A percentile compares a stretch with the other conserved stretches of the same genome.
Conservation (phyloP, 2,329 filamentous ascomycete species). For the Zasmidium angulare region DNA sequence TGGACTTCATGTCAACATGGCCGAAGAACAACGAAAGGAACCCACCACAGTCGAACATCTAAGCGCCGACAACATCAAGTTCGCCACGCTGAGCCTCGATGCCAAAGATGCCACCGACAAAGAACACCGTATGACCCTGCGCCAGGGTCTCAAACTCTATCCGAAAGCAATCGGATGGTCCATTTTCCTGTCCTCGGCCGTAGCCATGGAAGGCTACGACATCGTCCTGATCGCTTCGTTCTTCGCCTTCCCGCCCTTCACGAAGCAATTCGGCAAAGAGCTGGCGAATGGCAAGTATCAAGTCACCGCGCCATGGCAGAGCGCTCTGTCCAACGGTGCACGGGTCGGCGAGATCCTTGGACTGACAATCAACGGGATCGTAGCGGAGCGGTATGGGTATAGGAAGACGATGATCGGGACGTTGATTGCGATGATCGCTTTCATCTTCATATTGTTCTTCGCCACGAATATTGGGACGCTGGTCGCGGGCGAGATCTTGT, state of each 20-base stretch:
- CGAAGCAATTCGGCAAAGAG: slow-evolving; percentile 40
- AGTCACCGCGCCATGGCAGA: slow-evolving; percentile 58
- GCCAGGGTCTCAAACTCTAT: slow-evolving; percentile 31
- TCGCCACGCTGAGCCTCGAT: background rate
- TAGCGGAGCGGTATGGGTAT: slow-evolving; percentile 53
- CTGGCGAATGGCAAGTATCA: slow-evolving; percentile 40
- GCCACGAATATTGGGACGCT: slow-evolving; percentile 34
- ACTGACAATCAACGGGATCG: slow-evolving; percentile 64
- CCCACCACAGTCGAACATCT: background rate
- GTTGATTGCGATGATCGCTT: slow-evolving; percentile 53
- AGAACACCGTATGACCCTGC: slow-evolving; percentile 37
- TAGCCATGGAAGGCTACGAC: slow-evolving; percentile 46
- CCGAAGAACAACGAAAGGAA: background rate
- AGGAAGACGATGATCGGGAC: slow-evolving; percentile 58
- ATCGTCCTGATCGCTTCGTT: slow-evolving; percentile 38
- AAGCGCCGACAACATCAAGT: background rate
- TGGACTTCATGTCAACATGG: background rate
- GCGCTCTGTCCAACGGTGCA: slow-evolving; percentile 54
- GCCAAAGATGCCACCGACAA: slow-evolving; percentile 7
- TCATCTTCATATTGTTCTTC: slow-evolving; percentile 52
- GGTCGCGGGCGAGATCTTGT: slow-evolving; percentile 23
- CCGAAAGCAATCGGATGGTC: slow-evolving; percentile 40
- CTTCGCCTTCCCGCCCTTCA: slow-evolving; percentile 35
- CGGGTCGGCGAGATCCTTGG: slow-evolving; percentile 66
- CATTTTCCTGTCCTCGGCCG: slow-evolving; percentile 37